These are phyloP conservation scores for Rhizopus stolonifer DNA, from an alignment of 371 early-diverging fungal species.

Conservation along the genomic window DNA sequence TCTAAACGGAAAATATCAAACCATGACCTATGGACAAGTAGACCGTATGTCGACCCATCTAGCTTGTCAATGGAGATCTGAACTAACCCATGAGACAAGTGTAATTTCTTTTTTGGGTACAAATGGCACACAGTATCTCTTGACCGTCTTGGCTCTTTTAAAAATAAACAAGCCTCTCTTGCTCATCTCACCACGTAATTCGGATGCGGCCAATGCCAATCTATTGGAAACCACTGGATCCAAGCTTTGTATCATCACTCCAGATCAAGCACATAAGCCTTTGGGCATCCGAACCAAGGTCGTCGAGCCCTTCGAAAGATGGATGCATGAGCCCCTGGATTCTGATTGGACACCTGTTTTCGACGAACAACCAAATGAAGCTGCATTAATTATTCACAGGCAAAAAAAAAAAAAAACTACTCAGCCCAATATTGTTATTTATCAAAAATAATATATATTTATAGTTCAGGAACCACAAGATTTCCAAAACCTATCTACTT, in stretches of 20 bases:
- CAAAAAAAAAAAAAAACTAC: background rate
- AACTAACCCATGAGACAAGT: background rate
- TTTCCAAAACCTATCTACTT: slow-evolving; percentile 26
- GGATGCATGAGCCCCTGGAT: too few relatives aligned
- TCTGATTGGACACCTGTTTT: too few relatives aligned
- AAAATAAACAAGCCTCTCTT: slow-evolving; percentile 23
- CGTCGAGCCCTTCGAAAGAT: too few relatives aligned
- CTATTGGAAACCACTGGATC: slow-evolving; percentile 22
- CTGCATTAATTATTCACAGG: slow-evolving; percentile 21
- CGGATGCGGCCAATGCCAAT: slow-evolving; percentile 20
- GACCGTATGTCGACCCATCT: slow-evolving; percentile 27
- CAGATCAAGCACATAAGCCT: too few relatives aligned
- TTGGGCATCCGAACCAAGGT: too few relatives aligned
- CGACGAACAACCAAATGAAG: too few relatives aligned
- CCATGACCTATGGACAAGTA: slow-evolving; percentile 27
- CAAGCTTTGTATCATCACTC: slow-evolving; percentile 11
- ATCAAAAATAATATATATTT: too few relatives aligned
- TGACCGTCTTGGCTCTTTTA: slow-evolving; percentile 23
- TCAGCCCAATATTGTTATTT: too few relatives aligned
- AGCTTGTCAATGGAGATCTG: slow-evolving; percentile 19
- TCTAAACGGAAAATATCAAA: background rate
- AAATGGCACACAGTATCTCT: slow-evolving; percentile 19
- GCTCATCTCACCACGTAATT: slow-evolving; percentile 35
- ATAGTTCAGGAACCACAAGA: slow-evolving; percentile 20
- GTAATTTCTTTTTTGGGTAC: slow-evolving; percentile 21